Conservation (phyloP, 495 filamentous ascomycete genomes). For the Tetracladium setigerum region DNA sequence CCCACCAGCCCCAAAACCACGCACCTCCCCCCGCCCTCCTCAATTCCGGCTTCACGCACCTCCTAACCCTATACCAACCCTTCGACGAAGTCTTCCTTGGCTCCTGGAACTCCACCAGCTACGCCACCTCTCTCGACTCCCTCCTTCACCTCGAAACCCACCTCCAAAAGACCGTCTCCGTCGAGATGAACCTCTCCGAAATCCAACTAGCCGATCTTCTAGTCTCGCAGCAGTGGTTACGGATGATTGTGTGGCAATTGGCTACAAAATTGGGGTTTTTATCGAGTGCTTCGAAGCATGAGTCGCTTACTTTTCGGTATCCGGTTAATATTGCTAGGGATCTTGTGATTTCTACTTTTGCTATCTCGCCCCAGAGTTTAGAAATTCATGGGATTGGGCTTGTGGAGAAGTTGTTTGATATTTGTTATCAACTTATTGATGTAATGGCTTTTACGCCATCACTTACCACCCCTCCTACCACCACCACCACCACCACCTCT, state of each 20-base stretch:
- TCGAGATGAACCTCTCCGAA: constrained; percentile 24
- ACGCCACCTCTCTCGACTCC: constrained; percentile 49
- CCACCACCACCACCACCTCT: too few species aligned
- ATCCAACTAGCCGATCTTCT: constrained; percentile 58
- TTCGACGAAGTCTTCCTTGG: constrained; percentile 60
- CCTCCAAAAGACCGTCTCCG: constrained; percentile 36
- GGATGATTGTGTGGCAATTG: constrained; percentile 67
- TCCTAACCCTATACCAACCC: constrained; percentile 56
- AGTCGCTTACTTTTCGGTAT: constrained; percentile 53
- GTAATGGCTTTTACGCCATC: constrained; percentile 55
- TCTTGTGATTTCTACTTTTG: constrained; percentile 50
- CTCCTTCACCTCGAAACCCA: constrained; percentile 52
- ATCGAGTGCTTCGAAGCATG: constrained; percentile 33
- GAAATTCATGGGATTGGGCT: constrained; percentile 62
- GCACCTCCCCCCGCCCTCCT: constrained; percentile 13
- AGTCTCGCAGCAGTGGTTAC: constrained; percentile 69
- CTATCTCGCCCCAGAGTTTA: constrained; percentile 52
- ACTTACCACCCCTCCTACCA: constrained; percentile 15
- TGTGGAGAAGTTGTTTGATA: constrained; percentile 66
- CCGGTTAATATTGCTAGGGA: constrained; percentile 61
- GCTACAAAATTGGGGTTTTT: constrained; percentile 31
- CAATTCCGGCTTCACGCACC: constrained; percentile 49
- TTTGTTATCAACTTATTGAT: constrained; percentile 61
- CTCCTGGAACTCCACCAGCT: constrained; percentile 58
- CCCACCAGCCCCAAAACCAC: too few species aligned